Percentiles rank a stretch among this genome's conserved stretches.
Conservation (phyloP, 805 yeast species). For the Hanseniaspora vineae region DNA sequence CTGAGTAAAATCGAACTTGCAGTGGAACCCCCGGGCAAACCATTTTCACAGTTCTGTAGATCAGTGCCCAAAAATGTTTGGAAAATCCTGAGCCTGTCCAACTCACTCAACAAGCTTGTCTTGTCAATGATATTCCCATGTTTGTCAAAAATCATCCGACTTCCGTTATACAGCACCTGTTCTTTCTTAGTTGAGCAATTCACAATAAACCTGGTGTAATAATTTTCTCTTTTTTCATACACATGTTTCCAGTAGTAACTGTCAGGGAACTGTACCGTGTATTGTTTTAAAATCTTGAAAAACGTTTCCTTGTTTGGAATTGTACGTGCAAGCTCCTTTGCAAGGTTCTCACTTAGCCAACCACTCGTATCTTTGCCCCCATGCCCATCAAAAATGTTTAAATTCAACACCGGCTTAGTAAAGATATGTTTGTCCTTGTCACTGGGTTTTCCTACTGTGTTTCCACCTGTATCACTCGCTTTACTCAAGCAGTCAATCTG, state of each 20-base stretch:
- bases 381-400: conserved; percentile 86
- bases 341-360: conserved; percentile 43
- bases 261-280: conserved; percentile 30
- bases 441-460: conserved; percentile 8
- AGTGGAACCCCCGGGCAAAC: conserved; percentile 50
- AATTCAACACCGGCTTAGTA: conserved; percentile 38
- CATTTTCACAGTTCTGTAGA: conserved; percentile 14
- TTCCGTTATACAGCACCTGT: conserved; percentile 19
- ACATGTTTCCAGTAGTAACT: conserved; percentile 80
- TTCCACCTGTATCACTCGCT: conserved; percentile 12
- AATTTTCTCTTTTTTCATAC: conserved; percentile 32
- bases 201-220: conserved; percentile 23
- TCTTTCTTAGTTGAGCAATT: conserved; percentile 25
- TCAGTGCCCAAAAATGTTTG: conserved; percentile 20
- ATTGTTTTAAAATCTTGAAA: conserved; percentile 37
- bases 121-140: conserved; percentile 26
- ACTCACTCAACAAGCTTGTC: conserved; percentile 20
- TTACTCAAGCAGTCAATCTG: conserved; percentile 10
- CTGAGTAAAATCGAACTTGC: conserved; percentile 49
- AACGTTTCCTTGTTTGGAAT: conserved; percentile 22
- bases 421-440: conserved; percentile 4
- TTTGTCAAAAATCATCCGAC: conserved; percentile 24
- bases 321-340: conserved; percentile 35
- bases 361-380: conserved; percentile 73
- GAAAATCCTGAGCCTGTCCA: conserved; percentile 19